A percentile compares a stretch with the other conserved stretches of the same genome.
phyloP scores from a whole-genome alignment of 2,329 filamentous ascomycete species.

The Aureobasidium sp. region DNA sequence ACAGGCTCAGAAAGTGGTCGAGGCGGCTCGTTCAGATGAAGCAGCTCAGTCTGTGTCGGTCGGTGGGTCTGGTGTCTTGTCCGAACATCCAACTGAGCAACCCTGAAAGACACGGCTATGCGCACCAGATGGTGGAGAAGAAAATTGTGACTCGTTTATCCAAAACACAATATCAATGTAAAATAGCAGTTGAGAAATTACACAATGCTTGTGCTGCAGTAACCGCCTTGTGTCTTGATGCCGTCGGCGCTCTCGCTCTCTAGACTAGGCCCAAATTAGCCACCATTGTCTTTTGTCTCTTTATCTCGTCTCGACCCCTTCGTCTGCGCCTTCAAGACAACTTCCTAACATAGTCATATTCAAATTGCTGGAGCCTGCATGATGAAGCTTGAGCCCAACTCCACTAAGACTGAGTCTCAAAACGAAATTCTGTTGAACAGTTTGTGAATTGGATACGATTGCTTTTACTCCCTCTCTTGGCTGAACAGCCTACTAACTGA shows the following conservation, averaged over 20 bases:
- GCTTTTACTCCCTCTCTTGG: not conserved
- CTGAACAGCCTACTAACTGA: constrained; percentile 53
- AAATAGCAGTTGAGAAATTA: not conserved
- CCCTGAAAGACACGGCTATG: not conserved
- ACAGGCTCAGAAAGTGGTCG: constrained; percentile 1
- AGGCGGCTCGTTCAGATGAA: constrained; percentile 6
- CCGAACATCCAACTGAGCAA: not conserved
- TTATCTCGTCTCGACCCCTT: not conserved
- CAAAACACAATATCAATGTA: not conserved
- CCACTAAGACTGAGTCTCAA: not conserved
- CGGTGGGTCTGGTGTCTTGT: constrained; percentile 2
- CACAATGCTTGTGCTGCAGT: not conserved
- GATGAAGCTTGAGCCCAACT: not conserved
- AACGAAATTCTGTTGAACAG: not conserved
- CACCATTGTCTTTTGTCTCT: not conserved
- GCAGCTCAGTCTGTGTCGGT: not conserved
- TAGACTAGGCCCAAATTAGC: not conserved
- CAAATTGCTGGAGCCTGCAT: not conserved
- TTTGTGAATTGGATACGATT: not conserved
- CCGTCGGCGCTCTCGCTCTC: not conserved
- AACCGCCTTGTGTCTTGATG: not conserved
- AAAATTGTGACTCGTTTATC: not conserved
- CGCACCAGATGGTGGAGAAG: not conserved
- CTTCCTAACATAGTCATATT: not conserved
- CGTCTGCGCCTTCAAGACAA: not conserved